Base-by-base conservation (phyloP, 164 flowering plant species). In the Nymphaea colorata region DNA sequence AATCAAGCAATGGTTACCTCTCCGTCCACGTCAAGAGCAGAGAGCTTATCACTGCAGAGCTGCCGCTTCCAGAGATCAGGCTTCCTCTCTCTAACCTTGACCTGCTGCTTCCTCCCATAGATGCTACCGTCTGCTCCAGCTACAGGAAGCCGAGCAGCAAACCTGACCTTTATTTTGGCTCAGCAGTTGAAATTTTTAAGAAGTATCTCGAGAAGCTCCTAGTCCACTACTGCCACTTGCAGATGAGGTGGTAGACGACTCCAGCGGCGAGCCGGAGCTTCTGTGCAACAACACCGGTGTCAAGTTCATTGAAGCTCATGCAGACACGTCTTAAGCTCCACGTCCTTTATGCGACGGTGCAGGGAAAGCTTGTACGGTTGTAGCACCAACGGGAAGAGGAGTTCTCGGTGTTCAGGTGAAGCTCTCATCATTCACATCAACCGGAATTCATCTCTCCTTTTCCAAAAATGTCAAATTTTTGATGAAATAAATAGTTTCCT, bases 81-180 rank as follows among this genome's bases (percentile, higher is more conserved):
- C 72, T 82, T 14, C 83, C 80, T 2, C 76, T 75, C 8, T 82
- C 83, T 0, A 80, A 82, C 67, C 78, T 82, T 4, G 85, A 82
- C 64, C 53, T 80, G 62, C 62, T 80, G 4, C 67, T 82, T 16
- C 85, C 85, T 8, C 76, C 82, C 0, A 41, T 79, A 0, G 81
- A 80, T 14, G 72, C 77, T 2, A 69, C 73, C 3, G 76, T 82
- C 4, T 76, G 76, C 70, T 79, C 78, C 67, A 76, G 77, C 66
- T 79, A 79, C 76, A 41, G 62, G 10, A 72, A 67, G 41, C 65
- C 44, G 44, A 17, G 2, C 14, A 57, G 12, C 3, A 36, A n/a
- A 4, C 42, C 45, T n/a, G 18, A 62, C 59, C 60, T 25, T 8
- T 15, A 66, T 10, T 71, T 71, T 41, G 59, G 41, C 15, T 44